Base-by-base conservation (phyloP, 2,329 filamentous ascomycete genomes). In the Fusarium pseudograminearum region DNA sequence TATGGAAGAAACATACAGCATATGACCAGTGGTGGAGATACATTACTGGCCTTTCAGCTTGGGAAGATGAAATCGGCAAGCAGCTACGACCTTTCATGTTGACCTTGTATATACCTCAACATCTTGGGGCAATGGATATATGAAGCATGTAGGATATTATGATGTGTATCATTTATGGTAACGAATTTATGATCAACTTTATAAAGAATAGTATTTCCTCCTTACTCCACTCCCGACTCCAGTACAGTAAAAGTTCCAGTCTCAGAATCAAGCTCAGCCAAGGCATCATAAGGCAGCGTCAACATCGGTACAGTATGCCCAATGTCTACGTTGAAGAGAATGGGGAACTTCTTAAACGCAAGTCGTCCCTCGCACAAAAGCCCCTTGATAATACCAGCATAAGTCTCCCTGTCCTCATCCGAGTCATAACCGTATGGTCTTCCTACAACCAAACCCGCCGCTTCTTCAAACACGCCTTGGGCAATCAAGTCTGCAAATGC, bases 261-360 rank as follows among this genome's bases (percentile, higher is more conserved):
- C 20, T 78, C 79, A 0, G 79, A 80, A 64, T 83, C 81, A 40
- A 83, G 52, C 31, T 72, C 65, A 18, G 75, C 80, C 63, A 82
- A 41, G 2, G 77, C 76, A 69, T 81, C 81, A 42, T 73, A 78
- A 0, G 80, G 81, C 28, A 84, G 59, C 0, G 82, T 84, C 7
- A 83, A 73, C 69, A 83, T 76, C 0, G 82, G 81, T 11, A 73
- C 74, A 0, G 81, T 82, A 65, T 84, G 81, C 1, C 82, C 82
- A 45, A 84, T 72, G 44, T 84, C 82, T 1, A 83, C 78, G 26
- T 78, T 77, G 11, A 80, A 79, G 53, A 84, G 33, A 12, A 84
- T 81, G 0, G 82, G 82, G 54, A 83, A 82, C 46, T 67, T 72
- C 18, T 62, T 74, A 4, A 71, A 68, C 0, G 73, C 79, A 42